Evolutionary conservation across 2,329 filamentous ascomycete genomes (phyloP).

Genomic region (Herpotrichia juniperi): DNA sequence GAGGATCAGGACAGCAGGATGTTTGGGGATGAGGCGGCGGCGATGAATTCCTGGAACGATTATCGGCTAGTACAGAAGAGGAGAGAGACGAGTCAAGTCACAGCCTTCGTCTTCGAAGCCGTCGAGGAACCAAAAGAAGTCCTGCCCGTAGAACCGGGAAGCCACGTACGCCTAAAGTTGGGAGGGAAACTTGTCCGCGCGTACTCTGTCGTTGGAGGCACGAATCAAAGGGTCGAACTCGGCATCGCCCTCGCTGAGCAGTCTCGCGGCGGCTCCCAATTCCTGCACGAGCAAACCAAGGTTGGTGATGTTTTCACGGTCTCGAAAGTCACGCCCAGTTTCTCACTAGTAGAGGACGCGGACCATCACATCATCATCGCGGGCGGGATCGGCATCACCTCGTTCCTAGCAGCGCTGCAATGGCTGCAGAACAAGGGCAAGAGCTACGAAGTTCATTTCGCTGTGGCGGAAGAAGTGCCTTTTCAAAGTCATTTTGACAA

Average conservation of each 20-base stretch:
- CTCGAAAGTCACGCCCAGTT: slow-evolving; percentile 57
- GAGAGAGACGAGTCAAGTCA: slow-evolving; percentile 57
- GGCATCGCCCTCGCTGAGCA: slow-evolving; percentile 62
- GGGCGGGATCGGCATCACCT: slow-evolving; percentile 70
- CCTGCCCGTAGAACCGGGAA: slow-evolving; percentile 51
- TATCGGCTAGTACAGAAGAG: slow-evolving; percentile 58
- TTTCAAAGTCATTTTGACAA: slow-evolving; percentile 57
- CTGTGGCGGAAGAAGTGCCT: slow-evolving; percentile 60
- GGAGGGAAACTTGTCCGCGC: slow-evolving; percentile 62
- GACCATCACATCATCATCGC: slow-evolving; percentile 68
- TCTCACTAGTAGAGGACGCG: slow-evolving; percentile 54
- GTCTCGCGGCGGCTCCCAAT: slow-evolving; percentile 67
- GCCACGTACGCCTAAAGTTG: slow-evolving; percentile 64
- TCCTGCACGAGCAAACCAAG: slow-evolving; percentile 58
- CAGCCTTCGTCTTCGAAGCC: slow-evolving; percentile 60
- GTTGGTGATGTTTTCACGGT: slow-evolving; percentile 60
- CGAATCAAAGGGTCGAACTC: slow-evolving; percentile 59
- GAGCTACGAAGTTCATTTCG: slow-evolving; percentile 64
- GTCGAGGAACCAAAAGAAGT: slow-evolving; percentile 40
- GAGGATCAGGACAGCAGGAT: slow-evolving; percentile 38
- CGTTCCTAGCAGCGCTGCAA: slow-evolving; percentile 61
- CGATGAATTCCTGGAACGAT: slow-evolving; percentile 42
- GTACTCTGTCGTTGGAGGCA: slow-evolving; percentile 66
- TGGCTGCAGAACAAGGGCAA: slow-evolving; percentile 29
- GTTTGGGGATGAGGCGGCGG: slow-evolving; percentile 31